These are phyloP conservation scores for Persicaria tinctoria DNA, from an alignment of 148 eudicot species.

Conservation along the genomic window DNA sequence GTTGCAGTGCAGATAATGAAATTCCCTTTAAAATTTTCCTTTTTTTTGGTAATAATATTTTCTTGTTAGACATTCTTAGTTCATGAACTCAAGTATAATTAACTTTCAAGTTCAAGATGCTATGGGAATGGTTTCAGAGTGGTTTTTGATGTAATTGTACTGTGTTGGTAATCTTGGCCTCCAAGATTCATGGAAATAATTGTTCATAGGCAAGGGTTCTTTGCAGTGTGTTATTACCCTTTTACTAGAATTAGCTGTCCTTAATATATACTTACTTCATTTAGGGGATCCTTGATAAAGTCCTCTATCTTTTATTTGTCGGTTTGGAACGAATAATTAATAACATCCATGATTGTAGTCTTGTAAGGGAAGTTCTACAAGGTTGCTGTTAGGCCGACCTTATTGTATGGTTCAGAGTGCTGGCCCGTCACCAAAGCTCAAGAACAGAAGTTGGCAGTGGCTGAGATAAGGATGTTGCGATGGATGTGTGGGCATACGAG, in stretches of 20 bases:
- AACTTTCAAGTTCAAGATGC: background rate
- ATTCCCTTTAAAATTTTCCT: background rate
- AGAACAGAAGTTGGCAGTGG: no score
- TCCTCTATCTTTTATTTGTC: background rate
- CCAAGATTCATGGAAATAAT: background rate
- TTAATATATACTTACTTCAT: background rate
- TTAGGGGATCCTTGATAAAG: background rate
- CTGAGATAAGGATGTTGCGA: no score
- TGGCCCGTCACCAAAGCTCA: no score
- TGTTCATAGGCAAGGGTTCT: background rate
- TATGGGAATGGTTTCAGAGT: background rate
- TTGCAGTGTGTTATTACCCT: background rate
- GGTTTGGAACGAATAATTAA: background rate
- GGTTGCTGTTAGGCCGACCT: no score
- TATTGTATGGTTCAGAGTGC: no score
- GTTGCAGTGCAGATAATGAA: background rate
- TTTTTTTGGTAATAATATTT: background rate
- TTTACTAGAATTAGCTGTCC: background rate
- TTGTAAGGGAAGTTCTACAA: no score
- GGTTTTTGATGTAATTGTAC: background rate
- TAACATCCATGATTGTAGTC: background rate
- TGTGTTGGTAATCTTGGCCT: background rate
- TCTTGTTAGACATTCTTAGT: background rate
- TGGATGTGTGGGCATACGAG: no score
- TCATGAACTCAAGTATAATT: background rate